Percentiles rank a stretch among this genome's conserved stretches.
These are phyloP conservation scores for Calonectria pauciramosa DNA, from an alignment of 2,329 filamentous ascomycete genomes.

Conservation along the genomic window DNA sequence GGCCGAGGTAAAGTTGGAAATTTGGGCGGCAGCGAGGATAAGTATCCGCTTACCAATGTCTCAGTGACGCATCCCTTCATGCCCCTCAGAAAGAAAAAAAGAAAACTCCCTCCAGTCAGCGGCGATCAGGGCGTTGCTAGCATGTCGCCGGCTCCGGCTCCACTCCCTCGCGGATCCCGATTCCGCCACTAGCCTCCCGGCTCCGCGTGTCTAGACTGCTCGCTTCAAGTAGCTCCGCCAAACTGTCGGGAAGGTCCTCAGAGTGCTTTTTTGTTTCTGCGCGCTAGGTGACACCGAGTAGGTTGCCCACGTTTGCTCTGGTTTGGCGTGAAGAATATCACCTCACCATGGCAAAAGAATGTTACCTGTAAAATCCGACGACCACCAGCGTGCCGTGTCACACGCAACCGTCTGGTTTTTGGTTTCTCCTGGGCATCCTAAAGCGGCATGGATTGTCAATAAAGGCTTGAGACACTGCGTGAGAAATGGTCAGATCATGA, in stretches of 20 bases:
- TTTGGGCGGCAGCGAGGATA: no score
- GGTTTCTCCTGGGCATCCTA: background rate
- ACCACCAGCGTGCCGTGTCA: background rate
- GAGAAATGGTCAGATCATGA: background rate
- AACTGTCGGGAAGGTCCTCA: background rate
- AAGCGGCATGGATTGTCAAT: background rate
- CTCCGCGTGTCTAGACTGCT: background rate
- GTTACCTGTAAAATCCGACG: background rate
- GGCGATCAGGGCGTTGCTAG: background rate
- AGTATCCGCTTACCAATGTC: background rate
- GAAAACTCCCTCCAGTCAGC: background rate
- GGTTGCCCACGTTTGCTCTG: background rate
- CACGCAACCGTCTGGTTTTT: background rate
- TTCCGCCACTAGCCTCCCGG: background rate
- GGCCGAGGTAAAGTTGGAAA: background rate
- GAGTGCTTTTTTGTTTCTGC: background rate
- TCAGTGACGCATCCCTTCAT: background rate
- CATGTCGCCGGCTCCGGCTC: background rate
- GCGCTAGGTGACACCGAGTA: background rate
- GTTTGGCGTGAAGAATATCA: background rate
- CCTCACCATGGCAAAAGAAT: background rate
- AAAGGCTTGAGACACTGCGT: background rate
- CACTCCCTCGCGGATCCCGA: background rate
- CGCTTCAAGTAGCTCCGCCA: background rate
- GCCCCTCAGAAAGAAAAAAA: no score